These are phyloP conservation scores for Russula virescens DNA, from an alignment of 768 basidiomycete species.

Conservation along the genomic window DNA sequence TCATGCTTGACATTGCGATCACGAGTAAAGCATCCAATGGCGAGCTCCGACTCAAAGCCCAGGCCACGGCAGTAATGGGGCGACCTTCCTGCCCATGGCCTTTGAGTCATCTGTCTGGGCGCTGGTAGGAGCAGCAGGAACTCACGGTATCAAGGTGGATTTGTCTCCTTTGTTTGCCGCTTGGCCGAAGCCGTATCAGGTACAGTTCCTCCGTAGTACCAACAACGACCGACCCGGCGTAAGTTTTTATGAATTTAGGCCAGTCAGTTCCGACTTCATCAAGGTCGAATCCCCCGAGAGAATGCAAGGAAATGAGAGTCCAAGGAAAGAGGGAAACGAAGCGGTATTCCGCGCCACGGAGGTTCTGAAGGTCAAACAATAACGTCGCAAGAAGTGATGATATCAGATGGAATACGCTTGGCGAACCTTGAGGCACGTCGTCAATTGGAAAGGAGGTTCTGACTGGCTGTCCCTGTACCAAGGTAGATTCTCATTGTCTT, in stretches of 20 bases:
- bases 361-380: conserved; percentile 40
- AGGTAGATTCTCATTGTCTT: conserved; percentile 10
- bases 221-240: conserved; percentile 9
- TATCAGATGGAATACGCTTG: neutral
- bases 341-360: conserved; percentile 37
- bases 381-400: conserved; percentile 24
- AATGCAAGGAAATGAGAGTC: conserved; percentile 1
- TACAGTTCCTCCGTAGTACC: conserved; percentile 17
- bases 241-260: neutral
- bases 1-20: conserved; percentile 46
- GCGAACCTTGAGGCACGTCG: conserved; percentile 43
- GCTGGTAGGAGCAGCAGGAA: neutral
- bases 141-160: conserved; percentile 13
- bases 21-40: conserved; percentile 56
- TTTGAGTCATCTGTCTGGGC: neutral
- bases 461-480: conserved; percentile 34
- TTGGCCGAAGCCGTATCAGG: conserved; percentile 3
- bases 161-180: conserved; percentile 10
- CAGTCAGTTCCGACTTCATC: conserved; percentile 10
- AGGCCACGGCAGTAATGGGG: conserved; percentile 42
- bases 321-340: conserved; percentile 26
- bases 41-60: conserved; percentile 44
- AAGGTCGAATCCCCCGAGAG: neutral
- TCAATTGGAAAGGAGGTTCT: conserved; percentile 39
- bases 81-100: conserved; percentile 8